A percentile compares a stretch with the other conserved stretches of the same genome.
These are phyloP conservation scores for Fallopia convolvulus DNA, from an alignment of 148 eudicot species.

Conservation along the genomic window DNA sequence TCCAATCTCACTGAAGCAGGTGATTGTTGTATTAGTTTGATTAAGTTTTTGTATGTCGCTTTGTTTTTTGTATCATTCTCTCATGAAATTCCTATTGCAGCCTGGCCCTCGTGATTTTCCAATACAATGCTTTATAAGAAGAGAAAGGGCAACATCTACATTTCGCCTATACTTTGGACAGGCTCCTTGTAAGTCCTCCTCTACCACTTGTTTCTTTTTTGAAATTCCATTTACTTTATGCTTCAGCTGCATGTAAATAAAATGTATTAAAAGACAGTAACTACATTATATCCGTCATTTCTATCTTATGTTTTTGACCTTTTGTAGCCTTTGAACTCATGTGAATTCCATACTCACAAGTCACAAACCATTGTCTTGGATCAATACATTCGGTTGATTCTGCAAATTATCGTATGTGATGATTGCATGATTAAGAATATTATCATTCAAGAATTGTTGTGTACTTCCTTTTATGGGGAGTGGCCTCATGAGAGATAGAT, in stretches of 20 bases:
- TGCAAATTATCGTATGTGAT: neutral
- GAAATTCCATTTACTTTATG: neutral
- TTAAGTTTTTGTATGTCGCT: neutral
- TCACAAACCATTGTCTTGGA: neutral
- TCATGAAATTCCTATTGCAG: conserved; percentile 21
- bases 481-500: neutral
- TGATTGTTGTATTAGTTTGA: conserved; percentile 6
- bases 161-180: conserved; percentile 66
- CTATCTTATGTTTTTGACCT: neutral
- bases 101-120: conserved; percentile 86
- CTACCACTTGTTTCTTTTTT: neutral
- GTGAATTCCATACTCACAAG: neutral
- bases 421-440: neutral
- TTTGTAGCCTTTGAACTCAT: neutral
- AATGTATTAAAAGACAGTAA: neutral
- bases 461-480: neutral
- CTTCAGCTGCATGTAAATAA: neutral
- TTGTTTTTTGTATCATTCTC: neutral
- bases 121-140: conserved; percentile 84
- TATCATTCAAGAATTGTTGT: neutral
- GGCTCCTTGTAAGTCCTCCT: conserved; percentile 66
- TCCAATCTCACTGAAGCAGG: conserved; percentile 95
- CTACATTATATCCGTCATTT: neutral
- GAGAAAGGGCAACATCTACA: conserved; percentile 67
- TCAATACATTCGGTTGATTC: neutral